Conservation (phyloP, 768 basidiomycete genomes). For the Royoungia palumana region DNA sequence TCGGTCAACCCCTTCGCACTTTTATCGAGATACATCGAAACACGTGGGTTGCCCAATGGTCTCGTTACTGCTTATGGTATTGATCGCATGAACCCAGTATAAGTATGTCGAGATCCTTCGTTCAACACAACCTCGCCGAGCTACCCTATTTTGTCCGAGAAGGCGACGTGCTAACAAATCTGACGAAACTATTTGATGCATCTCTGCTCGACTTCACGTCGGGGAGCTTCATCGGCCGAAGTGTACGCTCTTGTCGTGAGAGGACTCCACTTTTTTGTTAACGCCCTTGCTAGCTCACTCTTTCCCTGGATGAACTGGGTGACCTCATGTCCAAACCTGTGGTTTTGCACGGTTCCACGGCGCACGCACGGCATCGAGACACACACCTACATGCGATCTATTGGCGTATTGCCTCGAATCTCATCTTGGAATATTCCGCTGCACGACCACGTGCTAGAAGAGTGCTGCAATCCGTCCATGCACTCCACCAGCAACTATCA, state of each 20-base stretch:
- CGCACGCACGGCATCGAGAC: slow-evolving; percentile 2
- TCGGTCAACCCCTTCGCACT: slow-evolving; percentile 19
- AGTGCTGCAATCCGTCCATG: slow-evolving; percentile 14
- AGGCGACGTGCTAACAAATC: slow-evolving; percentile 15
- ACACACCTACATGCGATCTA: slow-evolving; percentile 24
- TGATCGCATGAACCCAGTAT: background rate
- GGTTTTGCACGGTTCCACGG: background rate
- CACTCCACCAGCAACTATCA: slow-evolving; percentile 13
- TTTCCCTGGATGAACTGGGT: slow-evolving; percentile 30
- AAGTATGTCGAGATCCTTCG: slow-evolving; percentile 13
- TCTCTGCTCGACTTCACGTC: slow-evolving; percentile 24
- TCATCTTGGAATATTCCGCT: slow-evolving; percentile 32
- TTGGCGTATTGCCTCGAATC: slow-evolving; percentile 30
- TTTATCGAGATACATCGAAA: slow-evolving; percentile 21
- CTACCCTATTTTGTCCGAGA: background rate
- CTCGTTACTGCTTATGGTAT: background rate
- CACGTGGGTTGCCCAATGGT: slow-evolving; percentile 11
- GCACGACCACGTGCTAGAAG: slow-evolving; percentile 19
- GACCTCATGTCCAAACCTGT: slow-evolving; percentile 11
- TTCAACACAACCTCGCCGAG: background rate
- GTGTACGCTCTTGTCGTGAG: slow-evolving; percentile 13
- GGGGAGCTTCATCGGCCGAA: slow-evolving; percentile 29
- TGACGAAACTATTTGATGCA: slow-evolving; percentile 17
- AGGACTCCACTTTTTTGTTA: background rate
- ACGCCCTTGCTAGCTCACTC: slow-evolving; percentile 18